These are phyloP conservation scores for Tulasnella sp. DNA, from an alignment of 768 basidiomycete species.

Conservation along the genomic window DNA sequence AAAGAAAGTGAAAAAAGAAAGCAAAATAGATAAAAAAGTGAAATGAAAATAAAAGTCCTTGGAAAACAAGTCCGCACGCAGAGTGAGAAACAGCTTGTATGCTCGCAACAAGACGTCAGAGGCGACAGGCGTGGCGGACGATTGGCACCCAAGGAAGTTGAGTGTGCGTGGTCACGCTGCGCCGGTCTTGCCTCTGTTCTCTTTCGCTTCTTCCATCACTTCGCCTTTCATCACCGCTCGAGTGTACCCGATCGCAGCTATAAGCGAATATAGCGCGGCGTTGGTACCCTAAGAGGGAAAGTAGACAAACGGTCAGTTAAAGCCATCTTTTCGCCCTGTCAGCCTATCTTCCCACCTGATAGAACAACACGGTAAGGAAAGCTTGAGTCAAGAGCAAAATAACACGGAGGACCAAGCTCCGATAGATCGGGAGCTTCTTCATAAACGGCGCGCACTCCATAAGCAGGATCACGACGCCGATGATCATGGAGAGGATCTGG, in stretches of 20 bases:
- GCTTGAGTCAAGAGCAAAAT: conserved; percentile 53
- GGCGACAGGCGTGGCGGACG: not conserved
- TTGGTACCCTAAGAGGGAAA: conserved; percentile 56
- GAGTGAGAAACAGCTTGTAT: not conserved
- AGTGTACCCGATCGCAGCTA: conserved; percentile 55
- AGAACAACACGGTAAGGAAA: conserved; percentile 53
- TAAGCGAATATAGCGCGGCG: conserved; percentile 65
- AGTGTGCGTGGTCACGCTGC: not conserved
- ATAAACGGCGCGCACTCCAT: conserved; percentile 56
- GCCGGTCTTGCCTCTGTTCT: not conserved
- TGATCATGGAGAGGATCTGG: conserved; percentile 51
- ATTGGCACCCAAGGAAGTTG: not conserved
- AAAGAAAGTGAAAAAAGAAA: not conserved
- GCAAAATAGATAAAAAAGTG: not conserved
- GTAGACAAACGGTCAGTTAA: not conserved
- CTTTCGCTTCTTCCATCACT: conserved; percentile 50
- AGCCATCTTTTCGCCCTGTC: not conserved
- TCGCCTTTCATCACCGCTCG: conserved; percentile 60
- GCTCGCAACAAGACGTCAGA: not conserved
- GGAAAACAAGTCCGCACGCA: not conserved
- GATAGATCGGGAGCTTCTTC: conserved; percentile 45
- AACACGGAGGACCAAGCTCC: conserved; percentile 52
- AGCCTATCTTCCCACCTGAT: conserved; percentile 43
- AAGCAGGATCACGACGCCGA: conserved; percentile 47
- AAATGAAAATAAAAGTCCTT: not conserved